Evolutionary conservation across 805 yeast genomes (phyloP), one percentile per base, ranked within the genome.

Genomic region (Saccharomycopsis oosterbeekiorum): DNA sequence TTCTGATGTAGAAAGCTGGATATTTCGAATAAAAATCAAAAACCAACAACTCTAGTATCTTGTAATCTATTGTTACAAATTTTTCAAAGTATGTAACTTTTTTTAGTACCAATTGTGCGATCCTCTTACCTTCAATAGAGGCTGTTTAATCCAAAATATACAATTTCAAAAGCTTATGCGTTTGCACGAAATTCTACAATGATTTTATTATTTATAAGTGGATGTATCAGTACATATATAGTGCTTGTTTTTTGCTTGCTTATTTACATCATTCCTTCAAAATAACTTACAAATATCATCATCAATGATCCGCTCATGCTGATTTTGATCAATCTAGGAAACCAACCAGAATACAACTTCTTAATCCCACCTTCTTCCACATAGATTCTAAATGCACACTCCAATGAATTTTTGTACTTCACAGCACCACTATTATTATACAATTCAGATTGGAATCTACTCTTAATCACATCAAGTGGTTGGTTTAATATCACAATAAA

Each of bases 381-480:
- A 62, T 78, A 80, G 1, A 80, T 77, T 66, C 78, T 71, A 60
- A 77, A 80, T 6, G 79, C 75, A 69, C 85, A 80, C 19, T 83
- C 80, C 67, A 87, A 72, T 5, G 89, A 76, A 72, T 86, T 89
- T 62, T 76, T 78, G 70, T 85, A 86, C 1, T 81, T 67, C 10
- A 55, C 19, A 9, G 34, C 21, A 47, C 34, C 34, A 69, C 85
- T 83, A 67, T 84, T 82, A 10, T 34, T 43, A 36, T 63, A 63
- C 26, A 57, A 15, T 9, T 56, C 50, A 68, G 90, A 82, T 73
- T 91, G 97, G 82, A 91, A 82, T 69, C 96, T 81, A 1, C 97
- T 83, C 74, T 92, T 92, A 56, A 92, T 73, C 1, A 89, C 89
- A 73, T 92, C 97, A 36, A 92, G 75, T 0, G 97, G 97, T 73